phyloP scores from a whole-genome alignment of 441 rosid species.

The Viola pubescens region DNA sequence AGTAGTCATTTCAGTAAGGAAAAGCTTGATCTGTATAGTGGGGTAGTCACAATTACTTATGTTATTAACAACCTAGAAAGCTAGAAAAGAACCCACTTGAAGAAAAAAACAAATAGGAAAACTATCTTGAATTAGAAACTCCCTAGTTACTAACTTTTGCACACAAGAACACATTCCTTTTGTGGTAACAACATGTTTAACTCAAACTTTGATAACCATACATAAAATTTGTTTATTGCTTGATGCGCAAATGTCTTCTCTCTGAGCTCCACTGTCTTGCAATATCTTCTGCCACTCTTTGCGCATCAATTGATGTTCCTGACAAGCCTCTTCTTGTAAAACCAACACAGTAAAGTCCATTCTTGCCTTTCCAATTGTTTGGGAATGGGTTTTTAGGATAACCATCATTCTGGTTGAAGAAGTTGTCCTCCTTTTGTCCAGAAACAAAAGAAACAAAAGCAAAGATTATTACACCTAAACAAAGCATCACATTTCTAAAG shows the following conservation, averaged over 20 bases:
- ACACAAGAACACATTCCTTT: background rate
- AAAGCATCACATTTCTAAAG: background rate
- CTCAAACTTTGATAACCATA: background rate
- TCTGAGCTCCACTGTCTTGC: constrained; percentile 23
- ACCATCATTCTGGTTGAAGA: constrained; percentile 55
- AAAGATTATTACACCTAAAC: background rate
- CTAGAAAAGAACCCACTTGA: background rate
- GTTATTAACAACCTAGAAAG: background rate
- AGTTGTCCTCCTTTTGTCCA: constrained; percentile 33
- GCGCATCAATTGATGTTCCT: constrained; percentile 57
- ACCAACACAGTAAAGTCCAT: constrained; percentile 61
- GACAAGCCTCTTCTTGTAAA: constrained; percentile 53
- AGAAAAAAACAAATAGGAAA: background rate
- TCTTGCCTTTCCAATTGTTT: constrained; percentile 59
- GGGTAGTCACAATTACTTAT: background rate
- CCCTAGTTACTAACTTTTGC: background rate
- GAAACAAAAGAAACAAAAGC: background rate
- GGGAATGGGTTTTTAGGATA: constrained; percentile 46
- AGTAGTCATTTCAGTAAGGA: background rate
- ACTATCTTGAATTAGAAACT: background rate
- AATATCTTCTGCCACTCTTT: constrained; percentile 50
- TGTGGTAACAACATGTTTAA: background rate
- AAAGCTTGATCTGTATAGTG: background rate
- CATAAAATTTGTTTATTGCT: background rate
- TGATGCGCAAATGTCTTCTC: constrained; percentile 15